Percentiles rank a stretch among this genome's conserved stretches.
phyloP scores from a whole-genome alignment of 805 yeast species.

The Metschnikowia proteae region DNA sequence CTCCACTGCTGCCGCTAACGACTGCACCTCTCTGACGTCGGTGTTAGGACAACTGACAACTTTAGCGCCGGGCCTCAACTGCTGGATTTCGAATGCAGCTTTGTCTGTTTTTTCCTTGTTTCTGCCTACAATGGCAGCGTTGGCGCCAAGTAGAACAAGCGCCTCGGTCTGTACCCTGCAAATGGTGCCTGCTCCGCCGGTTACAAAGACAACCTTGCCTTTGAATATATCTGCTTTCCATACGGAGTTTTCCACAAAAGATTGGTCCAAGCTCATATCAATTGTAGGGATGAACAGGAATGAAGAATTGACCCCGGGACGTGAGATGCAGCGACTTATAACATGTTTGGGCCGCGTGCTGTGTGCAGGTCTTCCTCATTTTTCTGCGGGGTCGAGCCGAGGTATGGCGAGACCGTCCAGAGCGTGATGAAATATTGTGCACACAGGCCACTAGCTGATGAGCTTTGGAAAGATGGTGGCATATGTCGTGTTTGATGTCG shows the following conservation, averaged over 20 bases:
- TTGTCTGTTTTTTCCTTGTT: slow-evolving; percentile 23
- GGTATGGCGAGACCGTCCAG: neutral
- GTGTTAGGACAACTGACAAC: slow-evolving; percentile 22
- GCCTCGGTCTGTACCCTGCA: slow-evolving; percentile 30
- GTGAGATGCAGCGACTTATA: neutral
- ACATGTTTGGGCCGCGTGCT: neutral
- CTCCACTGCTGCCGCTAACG: slow-evolving; percentile 23
- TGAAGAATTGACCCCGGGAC: neutral
- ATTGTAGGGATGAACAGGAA: neutral
- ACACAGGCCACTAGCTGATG: too few species aligned
- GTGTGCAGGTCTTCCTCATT: slow-evolving; percentile 4
- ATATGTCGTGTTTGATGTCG: too few species aligned
- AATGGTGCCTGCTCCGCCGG: slow-evolving; percentile 31
- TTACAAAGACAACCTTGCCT: slow-evolving; percentile 30
- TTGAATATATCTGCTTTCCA: slow-evolving; percentile 27
- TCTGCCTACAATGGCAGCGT: slow-evolving; percentile 29
- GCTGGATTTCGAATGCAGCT: slow-evolving; percentile 23
- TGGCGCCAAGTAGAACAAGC: slow-evolving; percentile 26
- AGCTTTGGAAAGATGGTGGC: too few species aligned
- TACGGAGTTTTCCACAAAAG: slow-evolving; percentile 19
- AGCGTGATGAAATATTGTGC: too few species aligned
- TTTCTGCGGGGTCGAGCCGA: slow-evolving; percentile 15
- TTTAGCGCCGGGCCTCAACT: slow-evolving; percentile 23
- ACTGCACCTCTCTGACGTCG: slow-evolving; percentile 24
- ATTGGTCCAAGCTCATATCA: slow-evolving; percentile 18